Evolutionary conservation across 73 alveolate genomes (phyloP).

Genomic region (Tetrahymena elliotti): DNA sequence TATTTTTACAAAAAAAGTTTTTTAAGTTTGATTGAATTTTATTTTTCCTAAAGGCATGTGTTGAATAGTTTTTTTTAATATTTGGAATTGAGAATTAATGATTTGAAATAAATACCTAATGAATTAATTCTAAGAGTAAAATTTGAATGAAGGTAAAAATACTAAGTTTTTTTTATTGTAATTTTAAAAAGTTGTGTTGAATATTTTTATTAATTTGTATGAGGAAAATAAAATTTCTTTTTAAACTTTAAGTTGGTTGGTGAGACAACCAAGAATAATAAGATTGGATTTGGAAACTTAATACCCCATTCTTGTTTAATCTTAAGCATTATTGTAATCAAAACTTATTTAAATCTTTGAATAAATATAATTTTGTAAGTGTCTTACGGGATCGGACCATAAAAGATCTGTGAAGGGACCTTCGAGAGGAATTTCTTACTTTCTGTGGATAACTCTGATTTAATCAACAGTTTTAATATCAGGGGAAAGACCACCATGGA

Average conservation of each 20-base stretch:
- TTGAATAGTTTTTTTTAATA: too few species aligned
- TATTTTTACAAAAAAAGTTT: too few species aligned
- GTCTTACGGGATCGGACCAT: conserved; percentile 91
- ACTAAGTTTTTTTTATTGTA: neutral
- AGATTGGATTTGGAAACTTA: too few species aligned
- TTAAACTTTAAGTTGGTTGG: too few species aligned
- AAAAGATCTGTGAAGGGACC: conserved; percentile 86
- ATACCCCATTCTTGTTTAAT: too few species aligned
- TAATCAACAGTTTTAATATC: conserved; percentile 57
- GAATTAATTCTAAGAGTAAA: too few species aligned
- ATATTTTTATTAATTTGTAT: neutral
- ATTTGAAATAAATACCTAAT: too few species aligned
- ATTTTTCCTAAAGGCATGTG: too few species aligned
- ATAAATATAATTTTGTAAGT: neutral
- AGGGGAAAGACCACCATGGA: conserved; percentile 94
- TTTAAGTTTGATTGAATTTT: too few species aligned
- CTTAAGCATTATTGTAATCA: too few species aligned
- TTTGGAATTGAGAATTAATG: neutral
- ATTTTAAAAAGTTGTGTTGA: neutral
- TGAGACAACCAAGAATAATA: too few species aligned
- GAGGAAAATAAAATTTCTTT: neutral
- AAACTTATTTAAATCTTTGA: neutral
- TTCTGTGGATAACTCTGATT: conserved; percentile 70
- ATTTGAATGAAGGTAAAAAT: neutral
- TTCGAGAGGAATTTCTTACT: conserved; percentile 80